Percentiles rank a stretch among this genome's conserved stretches.
Conservation (phyloP, 495 filamentous ascomycete genomes). For the Aspergillus kassunensis region DNA sequence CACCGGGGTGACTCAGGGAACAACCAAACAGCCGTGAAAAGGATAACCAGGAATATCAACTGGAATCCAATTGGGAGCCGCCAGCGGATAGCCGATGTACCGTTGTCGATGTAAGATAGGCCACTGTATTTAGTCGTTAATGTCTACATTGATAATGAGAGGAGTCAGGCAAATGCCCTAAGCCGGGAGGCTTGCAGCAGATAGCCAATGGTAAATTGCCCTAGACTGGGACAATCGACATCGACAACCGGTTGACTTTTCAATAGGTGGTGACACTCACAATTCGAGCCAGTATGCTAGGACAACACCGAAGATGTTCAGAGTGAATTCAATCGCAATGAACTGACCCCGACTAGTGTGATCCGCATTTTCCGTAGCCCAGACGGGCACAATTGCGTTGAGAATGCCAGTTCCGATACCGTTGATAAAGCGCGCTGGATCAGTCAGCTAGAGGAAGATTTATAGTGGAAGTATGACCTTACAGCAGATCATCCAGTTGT, state of each 20-base stretch:
- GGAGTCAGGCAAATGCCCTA: too few relatives aligned
- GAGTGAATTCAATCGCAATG: conserved; percentile 68
- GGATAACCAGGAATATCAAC: conserved; percentile 57
- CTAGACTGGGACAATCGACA: too few relatives aligned
- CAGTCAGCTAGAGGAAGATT: conserved; percentile 1
- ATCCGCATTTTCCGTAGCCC: conserved; percentile 64
- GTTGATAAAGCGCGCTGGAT: conserved; percentile 56
- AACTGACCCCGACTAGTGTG: conserved; percentile 68
- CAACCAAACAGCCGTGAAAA: conserved; percentile 50
- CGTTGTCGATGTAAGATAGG: conserved; percentile 54
- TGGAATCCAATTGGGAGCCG: conserved; percentile 71
- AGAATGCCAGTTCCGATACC: conserved; percentile 71
- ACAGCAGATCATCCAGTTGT: conserved; percentile 70
- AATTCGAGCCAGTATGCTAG: conserved; percentile 73
- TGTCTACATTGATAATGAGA: too few relatives aligned
- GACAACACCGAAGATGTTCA: conserved; percentile 72
- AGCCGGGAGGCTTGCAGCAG: too few relatives aligned
- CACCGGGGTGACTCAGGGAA: conserved; percentile 65
- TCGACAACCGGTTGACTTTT: too few relatives aligned
- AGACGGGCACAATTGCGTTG: conserved; percentile 69
- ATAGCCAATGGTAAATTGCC: too few relatives aligned
- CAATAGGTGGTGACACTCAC: too few relatives aligned
- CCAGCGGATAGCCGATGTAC: conserved; percentile 57
- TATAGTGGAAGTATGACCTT: conserved; percentile 5
- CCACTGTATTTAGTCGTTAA: conserved; percentile 35